These are phyloP conservation scores for Sapria himalayana DNA, from an alignment of 345 rosid genomes.

Conservation along the genomic window DNA sequence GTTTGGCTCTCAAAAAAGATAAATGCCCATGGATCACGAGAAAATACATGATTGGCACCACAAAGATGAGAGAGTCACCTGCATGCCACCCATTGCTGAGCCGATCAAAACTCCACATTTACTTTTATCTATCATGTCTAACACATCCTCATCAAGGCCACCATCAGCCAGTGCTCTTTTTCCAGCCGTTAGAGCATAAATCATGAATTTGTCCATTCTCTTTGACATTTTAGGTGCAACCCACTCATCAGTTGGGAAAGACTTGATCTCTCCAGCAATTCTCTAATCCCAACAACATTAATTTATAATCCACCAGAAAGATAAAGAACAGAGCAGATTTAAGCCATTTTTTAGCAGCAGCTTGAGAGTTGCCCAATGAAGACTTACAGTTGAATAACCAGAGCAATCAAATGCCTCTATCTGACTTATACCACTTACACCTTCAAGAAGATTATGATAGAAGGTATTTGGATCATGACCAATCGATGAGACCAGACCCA, in stretches of 20 bases:
- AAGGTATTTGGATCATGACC: constrained; percentile 63
- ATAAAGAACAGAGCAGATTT: too few species aligned
- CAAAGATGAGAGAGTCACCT: constrained; percentile 41
- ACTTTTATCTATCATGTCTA: constrained; percentile 54
- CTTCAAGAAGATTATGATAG: constrained; percentile 72
- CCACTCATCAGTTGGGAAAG: constrained; percentile 72
- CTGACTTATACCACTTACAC: constrained; percentile 69
- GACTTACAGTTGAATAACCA: constrained; percentile 49
- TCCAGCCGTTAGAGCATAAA: constrained; percentile 80
- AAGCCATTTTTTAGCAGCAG: too few species aligned
- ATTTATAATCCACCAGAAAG: too few species aligned
- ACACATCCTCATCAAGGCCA: constrained; percentile 54
- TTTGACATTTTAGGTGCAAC: constrained; percentile 66
- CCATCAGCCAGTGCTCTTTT: constrained; percentile 89
- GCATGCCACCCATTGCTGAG: constrained; percentile 88
- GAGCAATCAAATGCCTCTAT: constrained; percentile 80
- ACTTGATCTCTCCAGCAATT: constrained; percentile 88
- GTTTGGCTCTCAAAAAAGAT: too few species aligned
- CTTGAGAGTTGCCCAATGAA: background rate
- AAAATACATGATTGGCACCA: too few species aligned
- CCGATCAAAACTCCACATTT: constrained; percentile 92
- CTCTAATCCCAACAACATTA: too few species aligned
- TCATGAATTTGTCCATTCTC: constrained; percentile 96
- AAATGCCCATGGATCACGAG: too few species aligned
- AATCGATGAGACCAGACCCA: constrained; percentile 75